Evolutionary conservation across 1,139 yeast genomes (phyloP).

Genomic region (Casaregolazyma lundiana): DNA sequence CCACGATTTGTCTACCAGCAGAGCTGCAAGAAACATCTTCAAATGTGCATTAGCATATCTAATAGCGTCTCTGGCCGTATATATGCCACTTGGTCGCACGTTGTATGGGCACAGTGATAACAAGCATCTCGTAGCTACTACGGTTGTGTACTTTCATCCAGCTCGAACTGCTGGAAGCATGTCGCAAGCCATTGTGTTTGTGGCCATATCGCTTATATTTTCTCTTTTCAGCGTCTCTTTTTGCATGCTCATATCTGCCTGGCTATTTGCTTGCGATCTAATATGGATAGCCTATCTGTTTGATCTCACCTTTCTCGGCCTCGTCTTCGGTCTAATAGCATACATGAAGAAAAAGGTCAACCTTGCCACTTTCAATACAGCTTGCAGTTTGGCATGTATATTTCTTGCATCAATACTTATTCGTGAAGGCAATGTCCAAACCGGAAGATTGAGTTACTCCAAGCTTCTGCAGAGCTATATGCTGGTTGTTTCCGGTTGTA

Average conservation of each 20-base stretch:
- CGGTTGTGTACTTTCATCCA: conserved; percentile 82
- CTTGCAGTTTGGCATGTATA: conserved; percentile 73
- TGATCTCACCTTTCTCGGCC: conserved; percentile 52
- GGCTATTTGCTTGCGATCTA: conserved; percentile 44
- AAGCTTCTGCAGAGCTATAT: conserved; percentile 52
- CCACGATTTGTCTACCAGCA: neutral
- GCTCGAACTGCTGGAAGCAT: conserved; percentile 75
- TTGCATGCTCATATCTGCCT: conserved; percentile 51
- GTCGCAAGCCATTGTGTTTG: conserved; percentile 69
- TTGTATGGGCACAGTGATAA: conserved; percentile 65
- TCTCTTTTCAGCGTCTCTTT: conserved; percentile 52
- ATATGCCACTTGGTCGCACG: conserved; percentile 51
- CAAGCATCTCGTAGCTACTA: conserved; percentile 78
- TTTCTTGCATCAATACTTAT: conserved; percentile 66
- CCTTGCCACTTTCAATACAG: conserved; percentile 71
- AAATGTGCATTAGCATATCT: conserved; percentile 72
- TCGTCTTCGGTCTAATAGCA: conserved; percentile 62
- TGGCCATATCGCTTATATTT: conserved; percentile 49
- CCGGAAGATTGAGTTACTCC: conserved; percentile 54
- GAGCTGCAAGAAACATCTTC: conserved; percentile 31
- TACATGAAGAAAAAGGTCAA: conserved; percentile 64
- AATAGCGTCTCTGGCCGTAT: conserved; percentile 72
- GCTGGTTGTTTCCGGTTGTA: conserved; percentile 61
- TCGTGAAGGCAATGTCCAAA: conserved; percentile 70
- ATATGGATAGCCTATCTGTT: conserved; percentile 51